phyloP scores from a whole-genome alignment of 345 rosid genomes.

The Brassica incana region DNA sequence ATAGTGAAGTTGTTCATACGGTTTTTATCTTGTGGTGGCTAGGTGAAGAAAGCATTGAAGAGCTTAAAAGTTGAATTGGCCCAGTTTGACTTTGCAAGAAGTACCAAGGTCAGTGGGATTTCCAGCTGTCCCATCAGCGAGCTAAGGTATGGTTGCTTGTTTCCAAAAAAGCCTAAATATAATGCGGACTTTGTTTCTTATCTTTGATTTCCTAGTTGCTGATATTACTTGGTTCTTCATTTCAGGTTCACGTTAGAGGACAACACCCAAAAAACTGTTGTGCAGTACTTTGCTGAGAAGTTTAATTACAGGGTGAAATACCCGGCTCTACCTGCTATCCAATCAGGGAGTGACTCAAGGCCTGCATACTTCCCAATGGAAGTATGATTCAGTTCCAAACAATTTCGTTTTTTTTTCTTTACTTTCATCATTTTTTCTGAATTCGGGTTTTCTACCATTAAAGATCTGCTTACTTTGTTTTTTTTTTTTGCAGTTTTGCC shows the following conservation, averaged over 20 bases:
- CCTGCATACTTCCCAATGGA: slow-evolving; percentile 77
- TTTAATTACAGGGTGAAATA: slow-evolving; percentile 42
- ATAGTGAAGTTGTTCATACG: neutral
- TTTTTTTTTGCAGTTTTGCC: slow-evolving; percentile 48
- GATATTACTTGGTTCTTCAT: neutral
- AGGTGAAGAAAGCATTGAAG: slow-evolving; percentile 62
- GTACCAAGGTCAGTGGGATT: slow-evolving; percentile 52
- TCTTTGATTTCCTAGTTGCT: neutral
- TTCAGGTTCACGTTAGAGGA: slow-evolving; percentile 64
- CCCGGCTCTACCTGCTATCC: slow-evolving; percentile 57
- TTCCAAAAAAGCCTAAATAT: no score
- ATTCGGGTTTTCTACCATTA: neutral
- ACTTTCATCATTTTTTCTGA: neutral
- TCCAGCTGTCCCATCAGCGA: slow-evolving; percentile 48
- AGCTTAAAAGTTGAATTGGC: slow-evolving; percentile 48
- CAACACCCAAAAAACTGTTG: slow-evolving; percentile 36
- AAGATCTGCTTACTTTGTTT: neutral
- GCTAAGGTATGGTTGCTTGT: slow-evolving; percentile 46
- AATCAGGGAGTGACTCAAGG: slow-evolving; percentile 58
- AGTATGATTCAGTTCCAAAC: slow-evolving; percentile 35
- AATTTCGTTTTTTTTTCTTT: neutral
- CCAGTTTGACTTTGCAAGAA: slow-evolving; percentile 30
- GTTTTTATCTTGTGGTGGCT: neutral
- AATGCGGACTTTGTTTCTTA: neutral
- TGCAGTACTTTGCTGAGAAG: slow-evolving; percentile 53